Percentiles rank a stretch among this genome's conserved stretches.
Evolutionary conservation across 1,139 yeast species (phyloP).

Genomic region (Eremothecium gossypii): DNA sequence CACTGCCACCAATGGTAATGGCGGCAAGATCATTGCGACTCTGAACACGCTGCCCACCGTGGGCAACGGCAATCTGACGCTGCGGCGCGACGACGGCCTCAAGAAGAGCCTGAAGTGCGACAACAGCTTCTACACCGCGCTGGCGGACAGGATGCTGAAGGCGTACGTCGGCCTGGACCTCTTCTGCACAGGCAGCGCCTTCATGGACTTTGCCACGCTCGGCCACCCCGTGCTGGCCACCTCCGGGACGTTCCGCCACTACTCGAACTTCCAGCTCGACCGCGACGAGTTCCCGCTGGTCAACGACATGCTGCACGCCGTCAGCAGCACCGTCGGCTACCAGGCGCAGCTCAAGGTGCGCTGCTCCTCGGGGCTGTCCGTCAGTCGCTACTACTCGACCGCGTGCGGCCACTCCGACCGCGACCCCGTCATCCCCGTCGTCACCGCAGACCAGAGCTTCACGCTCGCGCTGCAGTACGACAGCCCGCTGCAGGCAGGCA

Average conservation of each 20-base stretch:
- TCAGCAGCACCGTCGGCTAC: conserved; percentile 48
- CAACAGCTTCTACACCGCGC: conserved; percentile 50
- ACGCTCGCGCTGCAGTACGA: conserved; percentile 71
- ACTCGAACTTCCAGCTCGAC: conserved; percentile 58
- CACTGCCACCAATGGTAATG: conserved; percentile 43
- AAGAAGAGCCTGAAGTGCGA: conserved; percentile 56
- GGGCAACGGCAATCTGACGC: conserved; percentile 73
- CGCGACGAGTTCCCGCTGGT: conserved; percentile 63
- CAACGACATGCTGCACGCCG: conserved; percentile 46
- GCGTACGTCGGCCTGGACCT: conserved; percentile 70
- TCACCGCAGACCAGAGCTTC: conserved; percentile 57
- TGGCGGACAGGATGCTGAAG: conserved; percentile 50
- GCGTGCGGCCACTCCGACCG: conserved; percentile 25
- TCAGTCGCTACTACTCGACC: conserved; percentile 66
- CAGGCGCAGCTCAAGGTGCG: conserved; percentile 81
- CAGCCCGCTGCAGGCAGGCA: conserved; percentile 59
- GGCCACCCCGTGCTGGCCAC: conserved; percentile 59
- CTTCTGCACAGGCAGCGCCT: conserved; percentile 55
- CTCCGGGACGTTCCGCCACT: conserved; percentile 63
- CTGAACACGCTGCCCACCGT: conserved; percentile 65
- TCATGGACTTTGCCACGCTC: conserved; percentile 67
- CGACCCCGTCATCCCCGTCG: conserved; percentile 66
- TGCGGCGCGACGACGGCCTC: conserved; percentile 44
- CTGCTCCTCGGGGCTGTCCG: conserved; percentile 82
- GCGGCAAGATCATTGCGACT: conserved; percentile 73